Evolutionary conservation across 441 rosid genomes (phyloP).

Genomic region (Theobroma grandiflorum): DNA sequence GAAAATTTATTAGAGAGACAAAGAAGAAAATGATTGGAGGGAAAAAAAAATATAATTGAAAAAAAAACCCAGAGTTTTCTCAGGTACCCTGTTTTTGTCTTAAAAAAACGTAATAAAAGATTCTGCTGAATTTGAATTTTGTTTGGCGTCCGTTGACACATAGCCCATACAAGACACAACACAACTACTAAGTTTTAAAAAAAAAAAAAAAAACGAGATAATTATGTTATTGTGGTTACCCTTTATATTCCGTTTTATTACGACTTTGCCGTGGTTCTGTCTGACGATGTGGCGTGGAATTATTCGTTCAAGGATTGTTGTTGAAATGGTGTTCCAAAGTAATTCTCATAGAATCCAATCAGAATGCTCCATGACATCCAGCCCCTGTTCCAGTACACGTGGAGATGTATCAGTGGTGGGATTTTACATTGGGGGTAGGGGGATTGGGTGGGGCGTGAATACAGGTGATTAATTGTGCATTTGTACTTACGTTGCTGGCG

Average conservation of each 20-base stretch:
- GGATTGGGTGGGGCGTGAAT: background rate
- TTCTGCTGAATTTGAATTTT: constrained; percentile 43
- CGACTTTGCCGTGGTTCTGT: constrained; percentile 1
- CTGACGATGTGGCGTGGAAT: background rate
- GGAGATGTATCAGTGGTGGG: background rate
- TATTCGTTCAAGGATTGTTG: background rate
- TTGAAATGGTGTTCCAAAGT: background rate
- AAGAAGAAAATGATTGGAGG: constrained; percentile 35
- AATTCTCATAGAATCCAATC: background rate
- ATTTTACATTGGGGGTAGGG: background rate
- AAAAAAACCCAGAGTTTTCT: background rate
- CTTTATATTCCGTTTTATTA: background rate
- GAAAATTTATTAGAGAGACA: constrained; percentile 29
- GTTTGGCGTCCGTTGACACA: constrained; percentile 59
- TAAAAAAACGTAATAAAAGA: background rate
- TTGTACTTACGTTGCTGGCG: background rate
- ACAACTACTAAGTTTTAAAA: constrained; percentile 11
- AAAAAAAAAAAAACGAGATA: background rate
- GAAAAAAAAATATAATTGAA: constrained; percentile 23
- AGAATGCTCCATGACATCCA: background rate
- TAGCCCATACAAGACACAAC: constrained; percentile 21
- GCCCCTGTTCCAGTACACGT: background rate
- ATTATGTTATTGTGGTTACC: background rate
- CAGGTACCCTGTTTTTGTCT: background rate
- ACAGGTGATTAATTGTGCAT: background rate